phyloP scores from a whole-genome alignment of 2,329 filamentous ascomycete genomes.

The Sphaerulina musiva region DNA sequence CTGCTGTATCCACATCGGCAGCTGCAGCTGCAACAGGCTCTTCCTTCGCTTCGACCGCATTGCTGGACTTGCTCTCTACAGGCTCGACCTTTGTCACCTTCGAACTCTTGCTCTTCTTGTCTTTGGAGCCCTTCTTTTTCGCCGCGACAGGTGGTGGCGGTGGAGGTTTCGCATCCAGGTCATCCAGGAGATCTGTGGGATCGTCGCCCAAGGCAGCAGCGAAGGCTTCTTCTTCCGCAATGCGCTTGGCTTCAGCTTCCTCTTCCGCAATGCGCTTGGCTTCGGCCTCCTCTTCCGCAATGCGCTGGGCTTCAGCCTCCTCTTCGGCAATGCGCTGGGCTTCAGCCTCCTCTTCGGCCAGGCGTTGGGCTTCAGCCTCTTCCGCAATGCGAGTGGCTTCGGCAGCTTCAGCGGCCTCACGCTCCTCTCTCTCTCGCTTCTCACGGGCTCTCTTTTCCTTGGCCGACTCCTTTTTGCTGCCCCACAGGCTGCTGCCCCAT shows the following conservation, averaged over 20 bases:
- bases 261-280: slow-evolving; percentile 27
- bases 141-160: slow-evolving; percentile 16
- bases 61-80: slow-evolving; percentile 27
- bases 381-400: slow-evolving; percentile 23
- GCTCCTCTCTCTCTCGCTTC: slow-evolving; percentile 41
- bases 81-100: slow-evolving; percentile 20
- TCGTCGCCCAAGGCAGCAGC: slow-evolving; percentile 34
- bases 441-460: slow-evolving; percentile 35
- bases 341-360: slow-evolving; percentile 27
- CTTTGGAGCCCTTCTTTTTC: slow-evolving; percentile 27
- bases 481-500: slow-evolving; percentile 30
- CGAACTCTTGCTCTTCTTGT: slow-evolving; percentile 25
- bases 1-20: slow-evolving; percentile 17
- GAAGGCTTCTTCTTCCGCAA: slow-evolving; percentile 29
- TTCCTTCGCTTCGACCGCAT: slow-evolving; percentile 33
- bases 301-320: slow-evolving; percentile 23
- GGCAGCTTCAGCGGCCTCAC: slow-evolving; percentile 31
- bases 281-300: slow-evolving; percentile 28
- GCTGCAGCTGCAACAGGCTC: slow-evolving; percentile 20
- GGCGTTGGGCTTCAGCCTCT: slow-evolving; percentile 28
- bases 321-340: slow-evolving; percentile 27
- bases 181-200: slow-evolving; percentile 31
- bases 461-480: slow-evolving; percentile 33
- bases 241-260: slow-evolving; percentile 27
- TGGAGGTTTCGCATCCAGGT: slow-evolving; percentile 24